These are phyloP conservation scores for Tetrahymena elliotti DNA, from an alignment of 73 alveolate species.

Conservation along the genomic window DNA sequence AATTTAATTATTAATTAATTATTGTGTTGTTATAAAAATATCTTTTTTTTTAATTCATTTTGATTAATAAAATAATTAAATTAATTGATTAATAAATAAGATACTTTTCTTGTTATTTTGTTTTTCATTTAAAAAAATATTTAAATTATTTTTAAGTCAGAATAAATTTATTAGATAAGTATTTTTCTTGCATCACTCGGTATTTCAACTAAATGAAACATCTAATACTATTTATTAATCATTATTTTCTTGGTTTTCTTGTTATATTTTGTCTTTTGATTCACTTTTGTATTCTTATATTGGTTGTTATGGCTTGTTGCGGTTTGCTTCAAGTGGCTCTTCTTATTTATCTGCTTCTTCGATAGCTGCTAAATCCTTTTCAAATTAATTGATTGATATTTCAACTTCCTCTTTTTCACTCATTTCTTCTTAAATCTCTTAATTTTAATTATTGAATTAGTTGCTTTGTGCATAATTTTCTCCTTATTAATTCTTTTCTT, in stretches of 20 bases:
- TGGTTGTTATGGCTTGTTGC: neutral
- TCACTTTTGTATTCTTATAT: neutral
- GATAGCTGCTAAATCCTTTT: neutral
- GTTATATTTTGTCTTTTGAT: neutral
- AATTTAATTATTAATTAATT: too few species aligned
- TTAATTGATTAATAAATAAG: too few species aligned
- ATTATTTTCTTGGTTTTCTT: neutral
- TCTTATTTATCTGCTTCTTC: neutral
- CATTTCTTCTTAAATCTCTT: neutral
- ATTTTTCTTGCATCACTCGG: neutral
- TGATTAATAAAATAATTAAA: too few species aligned
- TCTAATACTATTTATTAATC: neutral
- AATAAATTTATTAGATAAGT: neutral
- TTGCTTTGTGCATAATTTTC: neutral
- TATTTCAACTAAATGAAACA: neutral
- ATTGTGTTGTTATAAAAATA: too few species aligned
- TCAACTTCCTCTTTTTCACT: neutral
- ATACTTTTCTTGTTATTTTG: too few species aligned
- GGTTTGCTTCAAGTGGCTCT: neutral
- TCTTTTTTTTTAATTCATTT: neutral
- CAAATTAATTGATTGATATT: neutral
- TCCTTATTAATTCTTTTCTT: neutral
- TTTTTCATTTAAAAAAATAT: too few species aligned
- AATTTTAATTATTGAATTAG: neutral
- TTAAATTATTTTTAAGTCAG: too few species aligned